Evolutionary conservation across 441 rosid genomes (phyloP).

Genomic region (Gossypium davidsonii): DNA sequence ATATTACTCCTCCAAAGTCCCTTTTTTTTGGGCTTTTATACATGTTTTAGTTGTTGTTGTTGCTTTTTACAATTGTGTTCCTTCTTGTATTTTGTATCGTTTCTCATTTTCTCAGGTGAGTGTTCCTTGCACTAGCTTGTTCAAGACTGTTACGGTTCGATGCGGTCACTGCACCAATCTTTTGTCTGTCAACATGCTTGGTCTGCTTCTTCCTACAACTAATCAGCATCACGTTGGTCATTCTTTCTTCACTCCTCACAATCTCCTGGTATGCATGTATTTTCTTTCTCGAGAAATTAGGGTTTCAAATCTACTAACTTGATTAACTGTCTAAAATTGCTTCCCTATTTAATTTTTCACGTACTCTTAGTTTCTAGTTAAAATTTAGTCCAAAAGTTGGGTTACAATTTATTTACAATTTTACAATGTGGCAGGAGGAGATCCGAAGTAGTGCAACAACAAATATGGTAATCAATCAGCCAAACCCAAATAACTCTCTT

Average conservation of each 20-base stretch:
- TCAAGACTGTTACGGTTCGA: constrained; percentile 89
- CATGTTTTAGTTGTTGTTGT: background rate
- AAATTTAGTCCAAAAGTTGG: background rate
- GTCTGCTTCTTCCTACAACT: constrained; percentile 55
- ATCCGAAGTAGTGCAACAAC: constrained; percentile 47
- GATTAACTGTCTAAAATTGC: background rate
- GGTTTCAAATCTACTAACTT: background rate
- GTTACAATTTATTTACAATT: background rate
- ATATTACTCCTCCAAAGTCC: background rate
- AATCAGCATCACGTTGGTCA: constrained; percentile 76
- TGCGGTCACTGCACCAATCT: constrained; percentile 94
- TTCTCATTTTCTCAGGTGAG: constrained; percentile 52
- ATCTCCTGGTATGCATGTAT: constrained; percentile 44
- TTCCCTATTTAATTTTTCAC: too few species aligned
- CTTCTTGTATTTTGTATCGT: background rate
- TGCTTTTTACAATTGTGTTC: background rate
- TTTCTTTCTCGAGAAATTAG: background rate
- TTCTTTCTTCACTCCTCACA: constrained; percentile 58
- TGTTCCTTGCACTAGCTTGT: constrained; percentile 87
- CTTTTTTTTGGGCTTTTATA: background rate
- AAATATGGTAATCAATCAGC: constrained; percentile 55
- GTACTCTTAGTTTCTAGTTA: background rate
- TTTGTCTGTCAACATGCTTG: constrained; percentile 63
- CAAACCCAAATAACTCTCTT: constrained; percentile 40
- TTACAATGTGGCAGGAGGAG: constrained; percentile 44